These are phyloP conservation scores for Aspergillus sp. DNA, from an alignment of 2,329 filamentous ascomycete species.

Conservation along the genomic window DNA sequence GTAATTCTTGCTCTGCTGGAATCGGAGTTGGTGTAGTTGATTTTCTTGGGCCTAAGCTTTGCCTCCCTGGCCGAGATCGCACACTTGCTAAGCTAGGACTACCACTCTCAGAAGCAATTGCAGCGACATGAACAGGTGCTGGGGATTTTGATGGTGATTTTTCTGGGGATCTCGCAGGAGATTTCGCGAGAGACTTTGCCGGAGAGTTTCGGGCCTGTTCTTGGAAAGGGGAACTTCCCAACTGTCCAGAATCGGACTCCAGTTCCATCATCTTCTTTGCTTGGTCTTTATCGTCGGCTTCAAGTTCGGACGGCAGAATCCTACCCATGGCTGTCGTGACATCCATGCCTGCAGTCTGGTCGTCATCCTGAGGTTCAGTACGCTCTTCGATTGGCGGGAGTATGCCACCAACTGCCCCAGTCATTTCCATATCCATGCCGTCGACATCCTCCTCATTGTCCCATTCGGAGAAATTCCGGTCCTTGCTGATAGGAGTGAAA, in stretches of 20 bases:
- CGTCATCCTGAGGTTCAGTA: constrained; percentile 34
- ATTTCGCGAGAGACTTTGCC: constrained; percentile 16
- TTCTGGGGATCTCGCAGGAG: constrained; percentile 8
- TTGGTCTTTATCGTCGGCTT: constrained; percentile 39
- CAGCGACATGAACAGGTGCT: constrained; percentile 28
- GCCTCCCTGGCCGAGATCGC: constrained; percentile 39
- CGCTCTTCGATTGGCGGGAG: constrained; percentile 35
- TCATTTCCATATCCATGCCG: constrained; percentile 58
- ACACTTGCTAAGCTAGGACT: constrained; percentile 55
- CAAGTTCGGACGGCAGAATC: constrained; percentile 48
- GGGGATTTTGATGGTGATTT: constrained; percentile 14
- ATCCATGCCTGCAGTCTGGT: constrained; percentile 60
- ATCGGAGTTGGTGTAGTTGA: constrained; percentile 42
- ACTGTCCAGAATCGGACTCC: constrained; percentile 49
- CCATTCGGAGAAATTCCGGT: constrained; percentile 17
- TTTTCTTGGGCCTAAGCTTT: constrained; percentile 42
- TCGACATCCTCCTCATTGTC: constrained; percentile 21
- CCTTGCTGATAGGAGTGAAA: constrained; percentile 12
- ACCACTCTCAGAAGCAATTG: constrained; percentile 44
- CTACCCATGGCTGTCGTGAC: constrained; percentile 61
- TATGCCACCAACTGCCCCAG: constrained; percentile 42
- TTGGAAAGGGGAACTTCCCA: constrained; percentile 44
- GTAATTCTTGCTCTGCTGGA: constrained; percentile 30
- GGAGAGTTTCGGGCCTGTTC: constrained; percentile 29
- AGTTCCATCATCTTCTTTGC: constrained; percentile 58